These are phyloP conservation scores for Kickxella alabastrina DNA, from an alignment of 192 early-diverging fungal species.

Conservation along the genomic window DNA sequence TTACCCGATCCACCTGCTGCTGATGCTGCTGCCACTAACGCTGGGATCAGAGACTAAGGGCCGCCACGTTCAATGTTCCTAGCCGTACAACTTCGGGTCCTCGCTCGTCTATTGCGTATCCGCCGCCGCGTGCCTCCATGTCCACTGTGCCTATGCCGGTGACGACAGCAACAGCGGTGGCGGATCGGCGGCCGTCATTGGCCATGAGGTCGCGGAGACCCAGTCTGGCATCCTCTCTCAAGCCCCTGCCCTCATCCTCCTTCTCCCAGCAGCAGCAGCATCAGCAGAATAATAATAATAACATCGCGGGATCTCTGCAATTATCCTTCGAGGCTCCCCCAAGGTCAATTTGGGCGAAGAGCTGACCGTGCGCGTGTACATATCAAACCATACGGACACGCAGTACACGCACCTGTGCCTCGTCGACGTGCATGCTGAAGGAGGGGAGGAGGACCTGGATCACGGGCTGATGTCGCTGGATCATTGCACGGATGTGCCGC, in stretches of 20 bases:
- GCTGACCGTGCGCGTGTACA: slow-evolving; percentile 20
- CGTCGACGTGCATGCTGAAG: slow-evolving; percentile 7
- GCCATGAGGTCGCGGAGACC: slow-evolving; percentile 1
- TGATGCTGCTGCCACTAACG: no score
- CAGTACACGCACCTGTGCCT: slow-evolving; percentile 25
- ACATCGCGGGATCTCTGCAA: slow-evolving; percentile 5
- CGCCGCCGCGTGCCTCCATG: slow-evolving; percentile 14
- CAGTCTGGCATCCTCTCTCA: slow-evolving; percentile 1
- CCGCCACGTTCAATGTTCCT: slow-evolving; percentile 22
- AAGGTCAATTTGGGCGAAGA: slow-evolving; percentile 25
- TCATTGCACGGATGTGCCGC: slow-evolving; percentile 22
- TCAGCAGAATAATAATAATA: not conserved
- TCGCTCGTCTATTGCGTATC: not conserved
- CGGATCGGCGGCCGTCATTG: no score
- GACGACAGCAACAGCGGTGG: not conserved
- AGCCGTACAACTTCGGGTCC: slow-evolving; percentile 10
- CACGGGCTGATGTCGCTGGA: slow-evolving; percentile 3
- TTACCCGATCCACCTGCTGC: no score
- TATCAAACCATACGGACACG: slow-evolving; percentile 33
- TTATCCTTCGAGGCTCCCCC: slow-evolving; percentile 39
- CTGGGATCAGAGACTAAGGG: slow-evolving; percentile 16
- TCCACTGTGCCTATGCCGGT: slow-evolving; percentile 14
- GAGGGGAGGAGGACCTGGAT: not conserved
- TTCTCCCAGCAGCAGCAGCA: not conserved
- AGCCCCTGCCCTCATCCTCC: no score